Conservation (phyloP, 2,329 filamentous ascomycete genomes). For the Trichocomaceae sp. region DNA sequence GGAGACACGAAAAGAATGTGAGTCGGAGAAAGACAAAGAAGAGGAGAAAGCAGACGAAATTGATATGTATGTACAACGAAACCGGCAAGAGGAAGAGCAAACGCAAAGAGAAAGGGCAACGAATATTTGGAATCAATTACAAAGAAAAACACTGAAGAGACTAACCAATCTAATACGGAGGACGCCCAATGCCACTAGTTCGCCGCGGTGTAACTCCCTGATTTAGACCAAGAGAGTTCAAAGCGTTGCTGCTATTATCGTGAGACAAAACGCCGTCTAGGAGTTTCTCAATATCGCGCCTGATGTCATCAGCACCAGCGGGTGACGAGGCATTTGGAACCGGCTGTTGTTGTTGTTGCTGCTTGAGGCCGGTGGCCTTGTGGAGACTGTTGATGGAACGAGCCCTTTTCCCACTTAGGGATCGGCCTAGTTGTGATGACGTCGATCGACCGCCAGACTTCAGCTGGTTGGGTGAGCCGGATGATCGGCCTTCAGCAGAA, state of each 20-base stretch:
- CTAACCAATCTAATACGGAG: constrained; percentile 18
- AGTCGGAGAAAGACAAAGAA: background rate
- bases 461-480: constrained; percentile 21
- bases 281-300: constrained; percentile 32
- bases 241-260: constrained; percentile 13
- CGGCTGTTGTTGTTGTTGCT: constrained; percentile 14
- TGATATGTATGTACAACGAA: constrained; percentile 1
- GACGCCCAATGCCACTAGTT: constrained; percentile 18
- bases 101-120: background rate
- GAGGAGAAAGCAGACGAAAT: background rate
- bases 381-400: constrained; percentile 28
- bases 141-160: background rate
- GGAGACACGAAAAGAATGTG: background rate
- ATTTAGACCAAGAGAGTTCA: background rate
- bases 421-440: constrained; percentile 18
- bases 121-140: background rate
- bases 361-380: constrained; percentile 10
- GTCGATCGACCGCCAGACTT: constrained; percentile 10
- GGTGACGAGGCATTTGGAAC: background rate
- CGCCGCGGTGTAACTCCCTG: background rate
- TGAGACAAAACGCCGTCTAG: constrained; percentile 32
- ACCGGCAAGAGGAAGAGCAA: background rate
- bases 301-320: background rate
- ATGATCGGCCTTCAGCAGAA: constrained; percentile 27
- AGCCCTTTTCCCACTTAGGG: constrained; percentile 30